A percentile compares a stretch with the other conserved stretches of the same genome.
phyloP scores from a whole-genome alignment of 306 rosid genomes.

The Bauhinia variegata region DNA sequence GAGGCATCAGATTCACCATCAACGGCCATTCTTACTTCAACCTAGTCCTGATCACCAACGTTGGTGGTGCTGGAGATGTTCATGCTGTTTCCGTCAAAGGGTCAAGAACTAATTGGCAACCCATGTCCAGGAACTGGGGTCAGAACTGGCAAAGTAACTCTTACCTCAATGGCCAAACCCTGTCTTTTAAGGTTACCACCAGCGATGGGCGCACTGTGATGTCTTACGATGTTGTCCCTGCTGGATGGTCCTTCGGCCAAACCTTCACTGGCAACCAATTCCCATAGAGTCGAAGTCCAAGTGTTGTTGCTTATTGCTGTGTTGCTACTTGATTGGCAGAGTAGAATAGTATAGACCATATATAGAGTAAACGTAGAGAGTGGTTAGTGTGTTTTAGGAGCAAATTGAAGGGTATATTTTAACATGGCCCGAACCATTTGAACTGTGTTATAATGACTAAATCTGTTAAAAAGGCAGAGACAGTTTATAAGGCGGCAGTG shows the following conservation, averaged over 20 bases:
- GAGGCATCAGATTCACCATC: conserved; percentile 83
- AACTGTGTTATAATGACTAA: conserved; percentile 17
- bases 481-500: conserved; percentile 52
- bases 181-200: conserved; percentile 70
- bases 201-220: conserved; percentile 63
- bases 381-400: conserved; percentile 19
- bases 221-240: conserved; percentile 57
- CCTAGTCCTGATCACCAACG: conserved; percentile 72
- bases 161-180: conserved; percentile 67
- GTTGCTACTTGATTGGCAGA: no score
- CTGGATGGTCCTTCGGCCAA: conserved; percentile 77
- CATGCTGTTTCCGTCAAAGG: conserved; percentile 74
- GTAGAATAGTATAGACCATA: no score
- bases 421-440: conserved; percentile 37
- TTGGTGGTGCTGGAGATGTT: conserved; percentile 85
- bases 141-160: conserved; percentile 87
- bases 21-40: conserved; percentile 82
- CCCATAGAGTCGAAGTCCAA: conserved; percentile 3
- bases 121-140: conserved; percentile 86
- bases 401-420: conserved; percentile 47
- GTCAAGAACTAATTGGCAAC: conserved; percentile 67
- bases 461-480: conserved; percentile 42
- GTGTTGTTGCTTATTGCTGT: no score
- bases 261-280: conserved; percentile 67
- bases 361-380: not conserved